Evolutionary conservation across 495 filamentous ascomycete genomes (phyloP).

Genomic region (Penicillium canariense): DNA sequence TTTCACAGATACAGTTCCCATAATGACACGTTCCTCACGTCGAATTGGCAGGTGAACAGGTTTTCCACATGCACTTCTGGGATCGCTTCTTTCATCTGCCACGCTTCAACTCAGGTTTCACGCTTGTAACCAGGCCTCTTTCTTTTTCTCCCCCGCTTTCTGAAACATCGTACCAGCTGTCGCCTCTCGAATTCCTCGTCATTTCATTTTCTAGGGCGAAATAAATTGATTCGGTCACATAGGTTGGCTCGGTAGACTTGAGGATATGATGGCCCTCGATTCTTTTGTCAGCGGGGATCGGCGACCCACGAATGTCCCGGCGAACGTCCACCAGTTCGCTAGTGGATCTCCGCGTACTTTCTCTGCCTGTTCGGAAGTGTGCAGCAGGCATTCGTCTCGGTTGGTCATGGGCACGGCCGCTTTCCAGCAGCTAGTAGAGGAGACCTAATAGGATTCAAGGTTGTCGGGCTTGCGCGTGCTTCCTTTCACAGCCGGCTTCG

Average conservation of each 20-base stretch:
- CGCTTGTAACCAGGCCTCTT: neutral
- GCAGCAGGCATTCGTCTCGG: neutral
- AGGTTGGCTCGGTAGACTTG: neutral
- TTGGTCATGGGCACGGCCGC: neutral
- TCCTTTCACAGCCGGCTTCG: neutral
- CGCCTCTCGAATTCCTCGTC: slow-evolving; percentile 2
- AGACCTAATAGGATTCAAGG: neutral
- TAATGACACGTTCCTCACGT: no score
- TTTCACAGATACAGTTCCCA: no score
- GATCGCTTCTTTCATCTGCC: neutral
- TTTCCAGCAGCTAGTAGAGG: neutral
- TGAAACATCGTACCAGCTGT: neutral
- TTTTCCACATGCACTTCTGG: neutral
- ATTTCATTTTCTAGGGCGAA: neutral
- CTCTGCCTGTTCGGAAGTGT: neutral
- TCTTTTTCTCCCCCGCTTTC: neutral
- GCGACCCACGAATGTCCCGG: neutral
- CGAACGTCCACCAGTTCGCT: neutral
- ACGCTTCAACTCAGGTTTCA: neutral
- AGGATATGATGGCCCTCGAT: neutral
- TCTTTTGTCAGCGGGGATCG: slow-evolving; percentile 7
- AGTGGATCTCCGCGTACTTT: neutral
- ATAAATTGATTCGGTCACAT: no score
- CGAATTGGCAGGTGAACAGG: neutral
- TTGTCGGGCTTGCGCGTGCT: no score